phyloP scores from a whole-genome alignment of 2,329 filamentous ascomycete species.

The Hypoxylon sp. region DNA sequence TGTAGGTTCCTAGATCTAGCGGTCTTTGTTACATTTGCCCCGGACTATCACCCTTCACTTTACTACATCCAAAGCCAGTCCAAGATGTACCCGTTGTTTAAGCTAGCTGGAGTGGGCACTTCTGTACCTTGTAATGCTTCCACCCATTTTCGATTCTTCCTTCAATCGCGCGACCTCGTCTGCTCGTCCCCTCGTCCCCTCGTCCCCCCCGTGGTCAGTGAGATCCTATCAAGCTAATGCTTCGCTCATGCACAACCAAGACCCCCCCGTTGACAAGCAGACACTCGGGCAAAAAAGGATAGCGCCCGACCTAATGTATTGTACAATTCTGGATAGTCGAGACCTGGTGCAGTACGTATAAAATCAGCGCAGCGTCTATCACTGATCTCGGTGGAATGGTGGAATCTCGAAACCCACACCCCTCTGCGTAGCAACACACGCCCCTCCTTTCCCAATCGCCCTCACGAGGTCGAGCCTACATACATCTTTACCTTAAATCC shows the following conservation, averaged over 20 bases:
- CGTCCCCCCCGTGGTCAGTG: slow-evolving; percentile 23
- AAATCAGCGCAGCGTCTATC: slow-evolving; percentile 31
- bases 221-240: slow-evolving; percentile 33
- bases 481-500: slow-evolving; percentile 6
- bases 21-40: slow-evolving; percentile 45
- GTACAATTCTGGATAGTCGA: slow-evolving; percentile 18
- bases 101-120: slow-evolving; percentile 35
- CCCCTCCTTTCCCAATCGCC: slow-evolving; percentile 22
- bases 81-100: slow-evolving; percentile 38
- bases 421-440: slow-evolving; percentile 29
- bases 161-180: slow-evolving; percentile 39
- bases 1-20: slow-evolving; percentile 43
- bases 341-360: slow-evolving; percentile 10
- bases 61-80: slow-evolving; percentile 2
- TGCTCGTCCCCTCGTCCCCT: too few relatives aligned
- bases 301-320: slow-evolving; percentile 33
- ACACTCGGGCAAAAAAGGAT: slow-evolving; percentile 25
- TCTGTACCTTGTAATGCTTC: slow-evolving; percentile 32
- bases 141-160: slow-evolving; percentile 38
- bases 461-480: slow-evolving; percentile 25
- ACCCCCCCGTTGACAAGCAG: slow-evolving; percentile 14
- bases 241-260: slow-evolving; percentile 20
- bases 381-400: slow-evolving; percentile 41
- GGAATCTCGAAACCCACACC: slow-evolving; percentile 32
- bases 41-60: slow-evolving; percentile 41